Base-by-base conservation (phyloP, 2,329 filamentous ascomycete genomes). In the Botrytis sinoallii region DNA sequence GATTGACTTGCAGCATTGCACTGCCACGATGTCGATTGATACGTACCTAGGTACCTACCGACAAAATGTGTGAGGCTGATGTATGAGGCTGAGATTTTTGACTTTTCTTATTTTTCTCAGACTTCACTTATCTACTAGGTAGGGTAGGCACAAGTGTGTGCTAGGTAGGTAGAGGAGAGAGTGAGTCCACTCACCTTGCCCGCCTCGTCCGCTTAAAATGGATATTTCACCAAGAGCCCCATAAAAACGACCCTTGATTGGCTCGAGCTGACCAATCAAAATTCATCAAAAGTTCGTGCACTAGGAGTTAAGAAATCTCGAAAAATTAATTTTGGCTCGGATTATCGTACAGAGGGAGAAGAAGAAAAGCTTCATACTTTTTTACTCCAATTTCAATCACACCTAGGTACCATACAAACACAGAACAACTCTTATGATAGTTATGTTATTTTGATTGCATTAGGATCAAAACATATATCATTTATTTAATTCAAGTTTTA, bases 311-410 rank as follows among this genome's bases (percentile, higher is more conserved):
- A 64, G 44, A 72, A 67, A 72, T 72, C 70, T 59, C 61, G 61
- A 72, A 72, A 72, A 72, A 22, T 71, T 71, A 71, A 71, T 72
- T 72, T 72, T 66, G 52, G 46, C 35, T 22, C 60, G 35, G 61
- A 55, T 55, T 66, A 42, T 71, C 18, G 63, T 42, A 22, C 35
- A 29, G 63, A 48, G 42, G 20, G 63, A 35, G 60, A 42, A 48
- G 29, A 29, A 65, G 63, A 68, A 65, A 68, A 68, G 65, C 65
- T 68, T 68, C 65, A 40, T 20, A 55, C 52, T 29, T 67, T 67
- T 67, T 55, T 3, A 40, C 35, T 3, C 25, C 66, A 57, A 42
- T 42, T 38, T 32, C 32, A 66, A 46, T 40, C 25, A 25, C 29
- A 57, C 48, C 29, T n/a, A 29, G 25, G 48, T n/a, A 38, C 64